Evolutionary conservation across 176 grass and related monocot species (phyloP).

Genomic region (Oropetium thomaeum): DNA sequence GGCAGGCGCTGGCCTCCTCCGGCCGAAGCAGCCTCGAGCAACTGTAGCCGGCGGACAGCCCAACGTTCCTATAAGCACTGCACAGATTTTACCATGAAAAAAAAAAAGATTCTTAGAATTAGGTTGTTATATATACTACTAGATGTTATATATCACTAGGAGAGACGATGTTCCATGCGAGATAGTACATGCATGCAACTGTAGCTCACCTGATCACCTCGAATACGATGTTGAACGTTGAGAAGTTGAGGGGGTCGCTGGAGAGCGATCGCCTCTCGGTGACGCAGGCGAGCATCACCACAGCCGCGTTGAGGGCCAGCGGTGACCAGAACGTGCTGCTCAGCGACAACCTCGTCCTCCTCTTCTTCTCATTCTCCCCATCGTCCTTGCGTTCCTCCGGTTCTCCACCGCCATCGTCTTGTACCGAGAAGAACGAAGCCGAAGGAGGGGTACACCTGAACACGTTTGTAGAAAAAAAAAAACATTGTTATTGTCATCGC

Average conservation of each 20-base stretch:
- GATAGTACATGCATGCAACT: too few species aligned
- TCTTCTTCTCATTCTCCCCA: background rate
- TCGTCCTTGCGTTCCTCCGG: too few species aligned
- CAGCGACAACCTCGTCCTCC: background rate
- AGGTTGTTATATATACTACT: too few species aligned
- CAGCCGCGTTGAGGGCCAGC: slow-evolving; percentile 20
- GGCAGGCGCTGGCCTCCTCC: slow-evolving; percentile 31
- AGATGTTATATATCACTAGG: too few species aligned
- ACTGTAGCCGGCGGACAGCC: slow-evolving; percentile 65
- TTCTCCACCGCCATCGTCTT: background rate
- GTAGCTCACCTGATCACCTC: slow-evolving; percentile 55
- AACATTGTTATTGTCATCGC: too few species aligned
- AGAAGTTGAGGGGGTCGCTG: slow-evolving; percentile 77
- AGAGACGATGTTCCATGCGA: background rate
- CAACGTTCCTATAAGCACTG: slow-evolving; percentile 68
- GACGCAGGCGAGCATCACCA: slow-evolving; percentile 53
- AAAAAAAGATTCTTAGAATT: too few species aligned
- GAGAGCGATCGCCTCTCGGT: slow-evolving; percentile 61
- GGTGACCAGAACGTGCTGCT: slow-evolving; percentile 38
- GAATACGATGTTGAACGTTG: slow-evolving; percentile 64
- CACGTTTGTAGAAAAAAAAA: too few species aligned
- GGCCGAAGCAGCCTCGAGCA: slow-evolving; percentile 46
- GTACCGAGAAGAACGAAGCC: slow-evolving; percentile 28
- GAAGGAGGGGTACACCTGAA: slow-evolving; percentile 61
- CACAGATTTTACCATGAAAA: too few species aligned